phyloP scores from a whole-genome alignment of 768 basidiomycete species.

The Neoboletus subvelutipes region DNA sequence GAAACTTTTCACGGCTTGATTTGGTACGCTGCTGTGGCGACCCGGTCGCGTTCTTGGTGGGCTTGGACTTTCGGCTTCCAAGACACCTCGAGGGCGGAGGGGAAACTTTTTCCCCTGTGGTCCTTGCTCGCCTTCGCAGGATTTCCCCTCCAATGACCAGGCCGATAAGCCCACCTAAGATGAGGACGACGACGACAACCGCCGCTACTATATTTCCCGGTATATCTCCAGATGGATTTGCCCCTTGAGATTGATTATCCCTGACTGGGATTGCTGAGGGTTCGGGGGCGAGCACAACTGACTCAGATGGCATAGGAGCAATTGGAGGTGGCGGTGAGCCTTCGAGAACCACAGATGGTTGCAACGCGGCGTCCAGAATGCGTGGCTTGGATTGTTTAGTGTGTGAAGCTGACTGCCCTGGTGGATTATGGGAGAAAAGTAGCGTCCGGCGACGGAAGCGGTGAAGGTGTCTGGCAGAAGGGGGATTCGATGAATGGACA shows the following conservation, averaged over 20 bases:
- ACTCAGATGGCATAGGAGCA: slow-evolving; percentile 4
- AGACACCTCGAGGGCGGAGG: neutral
- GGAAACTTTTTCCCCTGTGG: neutral
- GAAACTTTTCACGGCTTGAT: slow-evolving; percentile 1
- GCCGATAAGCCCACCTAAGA: slow-evolving; percentile 29
- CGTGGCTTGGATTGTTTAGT: slow-evolving; percentile 6
- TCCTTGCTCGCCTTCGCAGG: slow-evolving; percentile 21
- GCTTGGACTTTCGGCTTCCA: slow-evolving; percentile 8
- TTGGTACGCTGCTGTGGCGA: neutral
- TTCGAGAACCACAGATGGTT: slow-evolving; percentile 10
- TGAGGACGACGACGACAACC: slow-evolving; percentile 22
- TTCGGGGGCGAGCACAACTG: slow-evolving; percentile 2
- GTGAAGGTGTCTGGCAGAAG: slow-evolving; percentile 8
- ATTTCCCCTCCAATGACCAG: slow-evolving; percentile 28
- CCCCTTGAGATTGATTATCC: slow-evolving; percentile 1
- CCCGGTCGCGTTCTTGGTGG: neutral
- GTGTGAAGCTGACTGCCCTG: neutral
- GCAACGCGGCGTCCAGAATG: neutral
- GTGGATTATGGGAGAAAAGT: slow-evolving; percentile 4
- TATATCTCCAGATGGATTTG: slow-evolving; percentile 6
- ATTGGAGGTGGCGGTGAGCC: slow-evolving; percentile 1
- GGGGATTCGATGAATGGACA: neutral
- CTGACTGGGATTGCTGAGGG: slow-evolving; percentile 3
- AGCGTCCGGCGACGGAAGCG: slow-evolving; percentile 18
- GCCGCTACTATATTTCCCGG: slow-evolving; percentile 25